Base-by-base conservation (phyloP, 495 filamentous ascomycete genomes). In the Staphylotrichum tortipilum region DNA sequence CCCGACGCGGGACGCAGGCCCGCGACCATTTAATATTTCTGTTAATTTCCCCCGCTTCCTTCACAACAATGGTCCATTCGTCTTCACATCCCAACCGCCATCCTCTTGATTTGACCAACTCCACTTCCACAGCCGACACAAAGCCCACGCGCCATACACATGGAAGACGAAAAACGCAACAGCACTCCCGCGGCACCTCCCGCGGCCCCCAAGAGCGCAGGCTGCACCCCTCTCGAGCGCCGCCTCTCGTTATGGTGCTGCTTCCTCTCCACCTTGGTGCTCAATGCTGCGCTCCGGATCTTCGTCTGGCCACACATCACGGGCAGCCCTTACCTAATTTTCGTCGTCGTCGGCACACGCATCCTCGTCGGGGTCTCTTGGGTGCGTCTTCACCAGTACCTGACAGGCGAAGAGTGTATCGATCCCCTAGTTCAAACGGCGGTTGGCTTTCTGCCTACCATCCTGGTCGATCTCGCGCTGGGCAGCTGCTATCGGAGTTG, bases 211-310 rank as follows among this genome's bases (percentile, higher is more conserved):
- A 15, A 7, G 7, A 21, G 7, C 24, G 41, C 41, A 15, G 15
- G 17, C 28, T 44, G 41, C 41, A 44, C 28, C 41, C 28, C 41
- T n/a, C 41, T 44, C 41, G 41, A 44, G 28, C 41, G 41, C 41
- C 41, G 41, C 2, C 41, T 44, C 17, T 12, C 28, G 11, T 33
- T 24, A 11, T 44, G 41, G 41, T 44, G 41, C 18, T 31, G 28
- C 41, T 44, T 44, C 41, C 18, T 31, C 2, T 33, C 2, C 28
- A 8, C 10, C 17, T 15, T 44, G 18, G 9, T 44, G 3, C 29
- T 31, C 28, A 31, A 44, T 24, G 12, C 11, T 24, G 1, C 33
- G 1, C 41, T 44, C 28, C 41, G 41, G 10, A 14, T 44, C 2
- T 44, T 44, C 23, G 4, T 44, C 41, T 44, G 41, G 41, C 41